A percentile compares a stretch with the other conserved stretches of the same genome.
phyloP scores from a whole-genome alignment of 1,139 yeast species.

The Pichia sp. region DNA sequence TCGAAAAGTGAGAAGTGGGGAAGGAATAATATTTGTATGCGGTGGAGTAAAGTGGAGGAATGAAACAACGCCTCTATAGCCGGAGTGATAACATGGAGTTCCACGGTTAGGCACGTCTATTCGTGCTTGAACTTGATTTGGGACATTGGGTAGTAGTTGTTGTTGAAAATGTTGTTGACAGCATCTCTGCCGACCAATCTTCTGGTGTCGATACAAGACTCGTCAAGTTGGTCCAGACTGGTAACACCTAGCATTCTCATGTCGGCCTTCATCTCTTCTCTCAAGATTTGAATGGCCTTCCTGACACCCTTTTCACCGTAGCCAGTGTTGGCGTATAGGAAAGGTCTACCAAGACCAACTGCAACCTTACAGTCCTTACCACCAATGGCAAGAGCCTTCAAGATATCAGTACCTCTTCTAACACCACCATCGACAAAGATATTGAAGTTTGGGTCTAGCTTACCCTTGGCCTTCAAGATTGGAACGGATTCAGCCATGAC shows the following conservation, averaged over 20 bases:
- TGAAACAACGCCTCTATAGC: background rate
- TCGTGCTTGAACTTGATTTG: slow-evolving; percentile 21
- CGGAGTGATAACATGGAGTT: no score
- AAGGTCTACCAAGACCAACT: slow-evolving; percentile 51
- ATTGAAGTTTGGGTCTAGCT: slow-evolving; percentile 36
- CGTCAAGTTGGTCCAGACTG: slow-evolving; percentile 37
- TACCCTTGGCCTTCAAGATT: slow-evolving; percentile 34
- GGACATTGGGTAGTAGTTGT: slow-evolving; percentile 22
- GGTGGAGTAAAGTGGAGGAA: background rate
- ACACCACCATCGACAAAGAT: slow-evolving; percentile 55
- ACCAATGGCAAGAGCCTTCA: slow-evolving; percentile 53
- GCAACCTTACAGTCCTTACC: slow-evolving; percentile 40
- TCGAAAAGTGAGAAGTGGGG: background rate
- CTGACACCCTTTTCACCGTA: slow-evolving; percentile 50
- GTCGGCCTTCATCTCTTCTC: slow-evolving; percentile 43
- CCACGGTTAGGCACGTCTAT: background rate
- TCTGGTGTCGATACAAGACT: slow-evolving; percentile 30
- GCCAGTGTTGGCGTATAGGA: slow-evolving; percentile 45
- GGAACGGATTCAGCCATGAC: slow-evolving; percentile 46
- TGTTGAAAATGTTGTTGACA: slow-evolving; percentile 19
- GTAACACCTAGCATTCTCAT: slow-evolving; percentile 49
- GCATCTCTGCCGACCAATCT: slow-evolving; percentile 40
- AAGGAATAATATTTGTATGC: background rate
- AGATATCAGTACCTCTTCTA: slow-evolving; percentile 49
- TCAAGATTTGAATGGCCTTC: slow-evolving; percentile 41